Evolutionary conservation across 1,139 yeast species (phyloP), one percentile per base, ranked within the genome.

Genomic region (Geotrichum klebahnii): DNA sequence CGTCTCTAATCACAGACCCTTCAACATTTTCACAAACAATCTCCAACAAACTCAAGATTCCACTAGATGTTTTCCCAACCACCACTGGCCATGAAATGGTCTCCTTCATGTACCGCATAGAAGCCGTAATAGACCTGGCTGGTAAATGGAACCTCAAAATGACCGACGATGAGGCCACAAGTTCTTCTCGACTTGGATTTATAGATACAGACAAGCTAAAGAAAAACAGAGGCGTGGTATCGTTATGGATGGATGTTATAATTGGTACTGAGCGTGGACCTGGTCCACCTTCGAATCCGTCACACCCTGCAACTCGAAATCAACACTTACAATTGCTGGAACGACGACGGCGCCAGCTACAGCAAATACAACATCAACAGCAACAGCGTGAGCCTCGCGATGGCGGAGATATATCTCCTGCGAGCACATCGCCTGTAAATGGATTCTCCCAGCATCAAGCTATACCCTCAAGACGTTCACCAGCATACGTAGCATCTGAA

Each of bases 31-130:
- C 74, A 31, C 75, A 82, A 29, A 82, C 78, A 38, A 75, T 84
- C 3, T 78, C 78, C 35, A 79, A 90, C 1, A 78, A 79, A 43
- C 67, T 89, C 22, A 72, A 82, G 55, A 81, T 89, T 0, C 96
- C 97, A 0, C 79, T 86, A 0, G 96, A 89, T 59, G 81, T 87
- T 0, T 87, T 89, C 63, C 95, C 96, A 0, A 85, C 96, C 0
- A 84, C 88, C 12, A 76, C 78, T 36, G 86, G 86, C 1, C 80
- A 87, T 53, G 82, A 82, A 1, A 70, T 83, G 46, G 88, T 88
- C 3, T 78, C 89, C 2, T 89, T 89, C 66, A 94, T 86, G 61
- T 89, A 89, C 64, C 86, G 84, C 62, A 72, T 89, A 16, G 97
- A 89, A 63, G 92, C 84, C 1, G 75, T 88, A 51, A 79, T 85